Percentiles rank a stretch among this genome's conserved stretches.
Conservation (phyloP, 2,329 filamentous ascomycete species). For the Nemania sp. region DNA sequence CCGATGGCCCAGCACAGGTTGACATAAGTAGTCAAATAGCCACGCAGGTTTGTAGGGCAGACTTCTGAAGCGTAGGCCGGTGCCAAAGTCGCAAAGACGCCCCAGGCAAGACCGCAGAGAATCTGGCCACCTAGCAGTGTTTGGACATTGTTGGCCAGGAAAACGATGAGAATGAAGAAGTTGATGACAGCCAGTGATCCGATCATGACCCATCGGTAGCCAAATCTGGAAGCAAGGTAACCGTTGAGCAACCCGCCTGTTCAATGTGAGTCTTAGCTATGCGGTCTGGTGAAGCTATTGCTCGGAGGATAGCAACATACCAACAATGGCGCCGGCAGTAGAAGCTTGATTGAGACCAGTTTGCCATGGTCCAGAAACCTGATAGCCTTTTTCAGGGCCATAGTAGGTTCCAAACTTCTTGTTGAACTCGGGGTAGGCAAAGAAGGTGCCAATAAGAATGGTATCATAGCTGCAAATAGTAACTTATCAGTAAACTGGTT, state of each 20-base stretch:
- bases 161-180: conserved; percentile 39
- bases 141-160: conserved; percentile 33
- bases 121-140: conserved; percentile 39
- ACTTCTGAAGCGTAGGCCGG: conserved; percentile 45
- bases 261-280: not conserved
- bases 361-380: conserved; percentile 40
- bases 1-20: conserved; percentile 54
- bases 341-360: conserved; percentile 39
- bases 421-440: conserved; percentile 40
- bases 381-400: conserved; percentile 30
- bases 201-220: conserved; percentile 41
- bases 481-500: conserved; percentile 1
- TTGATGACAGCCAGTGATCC: conserved; percentile 37
- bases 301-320: conserved; percentile 25
- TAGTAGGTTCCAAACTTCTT: conserved; percentile 39
- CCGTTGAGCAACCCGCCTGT: conserved; percentile 40
- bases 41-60: conserved; percentile 41
- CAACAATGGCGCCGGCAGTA: conserved; percentile 39
- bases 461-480: conserved; percentile 36
- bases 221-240: conserved; percentile 37
- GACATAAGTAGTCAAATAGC: conserved; percentile 49
- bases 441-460: conserved; percentile 41
- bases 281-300: not conserved
- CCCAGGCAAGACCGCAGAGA: conserved; percentile 41
- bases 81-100: conserved; percentile 40